phyloP scores from a whole-genome alignment of 2,329 filamentous ascomycete genomes.

The Diplodia corticola region DNA sequence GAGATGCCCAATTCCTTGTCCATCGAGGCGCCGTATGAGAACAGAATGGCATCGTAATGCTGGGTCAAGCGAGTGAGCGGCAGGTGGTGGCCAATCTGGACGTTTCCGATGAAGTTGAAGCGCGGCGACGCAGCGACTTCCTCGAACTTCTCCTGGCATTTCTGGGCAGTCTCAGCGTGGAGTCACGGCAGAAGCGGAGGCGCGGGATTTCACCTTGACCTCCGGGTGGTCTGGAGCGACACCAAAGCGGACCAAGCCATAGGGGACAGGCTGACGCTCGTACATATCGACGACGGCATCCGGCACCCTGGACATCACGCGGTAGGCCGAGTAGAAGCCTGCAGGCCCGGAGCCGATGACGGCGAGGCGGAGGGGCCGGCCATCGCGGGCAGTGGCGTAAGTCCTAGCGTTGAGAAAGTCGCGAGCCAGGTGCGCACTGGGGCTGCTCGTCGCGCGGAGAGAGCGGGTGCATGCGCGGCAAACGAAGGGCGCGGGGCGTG shows the following conservation, averaged over 20 bases:
- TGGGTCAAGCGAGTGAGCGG: conserved; percentile 68
- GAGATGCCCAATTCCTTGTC: conserved; percentile 78
- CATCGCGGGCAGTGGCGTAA: conserved; percentile 11
- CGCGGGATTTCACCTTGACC: conserved; percentile 70
- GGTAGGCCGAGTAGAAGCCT: conserved; percentile 91
- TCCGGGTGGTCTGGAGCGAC: conserved; percentile 98
- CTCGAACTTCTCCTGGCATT: conserved; percentile 90
- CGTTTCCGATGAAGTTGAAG: conserved; percentile 91
- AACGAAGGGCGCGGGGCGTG: conserved; percentile 10
- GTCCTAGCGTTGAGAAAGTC: not conserved
- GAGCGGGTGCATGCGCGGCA: conserved; percentile 10
- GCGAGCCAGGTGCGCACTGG: conserved; percentile 9
- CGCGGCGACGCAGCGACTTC: conserved; percentile 79
- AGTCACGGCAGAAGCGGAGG: not conserved
- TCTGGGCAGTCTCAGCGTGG: conserved; percentile 54
- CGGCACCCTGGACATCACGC: conserved; percentile 74
- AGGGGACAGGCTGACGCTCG: conserved; percentile 88
- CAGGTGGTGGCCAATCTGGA: conserved; percentile 71
- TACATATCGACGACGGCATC: conserved; percentile 89
- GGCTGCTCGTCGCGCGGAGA: conserved; percentile 1
- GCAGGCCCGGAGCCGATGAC: conserved; percentile 92
- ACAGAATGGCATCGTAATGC: conserved; percentile 89
- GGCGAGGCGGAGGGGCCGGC: conserved; percentile 70
- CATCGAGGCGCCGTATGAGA: conserved; percentile 87
- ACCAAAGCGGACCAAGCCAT: conserved; percentile 87